Evolutionary conservation across 2,329 filamentous ascomycete species (phyloP), one percentile per base, ranked within the genome.

Genomic region (Ceratocystis alfenasii): DNA sequence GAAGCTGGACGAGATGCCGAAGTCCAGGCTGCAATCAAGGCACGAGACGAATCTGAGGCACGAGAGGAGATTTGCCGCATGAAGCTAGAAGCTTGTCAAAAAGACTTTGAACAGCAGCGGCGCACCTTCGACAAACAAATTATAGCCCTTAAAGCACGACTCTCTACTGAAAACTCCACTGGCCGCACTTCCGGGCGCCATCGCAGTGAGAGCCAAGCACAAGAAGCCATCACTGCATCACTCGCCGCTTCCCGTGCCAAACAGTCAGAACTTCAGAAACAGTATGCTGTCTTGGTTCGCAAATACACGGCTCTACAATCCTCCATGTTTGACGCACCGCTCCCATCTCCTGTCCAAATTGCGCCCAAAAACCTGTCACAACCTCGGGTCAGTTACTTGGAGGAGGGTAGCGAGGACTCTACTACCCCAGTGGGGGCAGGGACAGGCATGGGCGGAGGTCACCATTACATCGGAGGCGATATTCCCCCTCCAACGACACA

Each of bases 1-100:
- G 82, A 83, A 65, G 85, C 90, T 71, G 82, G 83, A 53, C 81
- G 81, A 57, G 85, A 90, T 70, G 76, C 81, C 44, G 82, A 85
- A 67, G 79, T 83, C 50, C 79, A 85, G 65, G 75, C 76, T 22
- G 80, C 83, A 0, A 78, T 83, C 60, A 79, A 81, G n/a, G 79
- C 82, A 33, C 82, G 84, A 1, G 80, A 83, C 17, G 77, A 82
- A 36, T 79, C 86, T 12, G 79, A 84, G 46, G 82, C 79, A 65
- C 80, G 83, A 63, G 79, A 85, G 5, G 80, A 86, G 69, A 77
- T 81, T 65, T 76, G 88, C 25, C 78, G 79, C 60, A 76, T 85
- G 76, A 80, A 84, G 69, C 75, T 91, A 68, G 75, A 73, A 53
- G 80, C 78, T 5, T 75, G 76, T 22, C 78, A 82, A 57, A 70